phyloP scores from a whole-genome alignment of 208 protist species.

The Leishmania amazonensis region DNA sequence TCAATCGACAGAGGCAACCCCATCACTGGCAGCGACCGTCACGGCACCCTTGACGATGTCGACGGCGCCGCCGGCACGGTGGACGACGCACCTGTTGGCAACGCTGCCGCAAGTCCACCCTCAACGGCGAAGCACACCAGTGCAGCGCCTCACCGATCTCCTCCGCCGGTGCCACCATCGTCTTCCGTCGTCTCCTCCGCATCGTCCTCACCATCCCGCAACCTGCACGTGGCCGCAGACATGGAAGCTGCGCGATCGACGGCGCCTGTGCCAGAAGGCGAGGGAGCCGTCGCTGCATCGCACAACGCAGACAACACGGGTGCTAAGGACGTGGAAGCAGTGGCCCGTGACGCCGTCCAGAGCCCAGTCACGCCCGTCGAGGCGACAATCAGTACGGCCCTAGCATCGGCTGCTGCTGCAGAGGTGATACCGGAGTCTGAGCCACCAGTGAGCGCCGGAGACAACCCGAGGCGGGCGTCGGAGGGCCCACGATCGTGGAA shows the following conservation, averaged over 20 bases:
- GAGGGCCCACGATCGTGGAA: neutral
- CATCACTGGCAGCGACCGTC: neutral
- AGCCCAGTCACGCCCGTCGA: neutral
- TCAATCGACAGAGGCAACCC: constrained; percentile 11
- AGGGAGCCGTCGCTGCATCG: neutral
- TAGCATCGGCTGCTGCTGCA: neutral
- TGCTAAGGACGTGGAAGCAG: neutral
- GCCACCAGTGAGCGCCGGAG: neutral
- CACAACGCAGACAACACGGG: neutral
- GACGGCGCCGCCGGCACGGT: neutral
- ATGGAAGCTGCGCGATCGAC: neutral
- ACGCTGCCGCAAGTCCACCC: neutral
- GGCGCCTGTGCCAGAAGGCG: neutral
- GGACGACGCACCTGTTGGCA: neutral
- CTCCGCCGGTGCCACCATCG: constrained; percentile 1
- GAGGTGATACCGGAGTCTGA: neutral
- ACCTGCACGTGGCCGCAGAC: neutral
- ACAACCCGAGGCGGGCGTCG: neutral
- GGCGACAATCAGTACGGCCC: neutral
- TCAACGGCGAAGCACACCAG: neutral
- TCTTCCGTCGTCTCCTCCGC: neutral
- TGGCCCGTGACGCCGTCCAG: neutral
- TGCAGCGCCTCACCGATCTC: neutral
- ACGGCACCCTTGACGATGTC: neutral
- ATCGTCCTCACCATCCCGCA: neutral